Percentiles rank a stretch among this genome's conserved stretches.
Conservation (phyloP, 805 yeast species). For the Cyberlindnera galapagoensis region DNA sequence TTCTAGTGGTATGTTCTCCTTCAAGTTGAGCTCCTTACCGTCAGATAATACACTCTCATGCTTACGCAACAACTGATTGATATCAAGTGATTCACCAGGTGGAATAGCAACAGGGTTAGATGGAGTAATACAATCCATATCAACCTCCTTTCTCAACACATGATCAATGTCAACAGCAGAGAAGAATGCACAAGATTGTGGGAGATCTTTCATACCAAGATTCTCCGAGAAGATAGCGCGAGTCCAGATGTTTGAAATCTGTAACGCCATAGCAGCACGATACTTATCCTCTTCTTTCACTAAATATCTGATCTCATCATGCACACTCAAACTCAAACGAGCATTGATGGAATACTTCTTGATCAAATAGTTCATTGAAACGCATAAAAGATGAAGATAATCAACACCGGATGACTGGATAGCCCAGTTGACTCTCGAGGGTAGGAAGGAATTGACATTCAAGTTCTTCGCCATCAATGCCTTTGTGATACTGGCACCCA, state of each 20-base stretch:
- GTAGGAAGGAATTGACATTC: constrained; percentile 59
- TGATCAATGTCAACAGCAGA: constrained; percentile 89
- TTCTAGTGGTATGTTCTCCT: constrained; percentile 4
- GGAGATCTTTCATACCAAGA: constrained; percentile 80
- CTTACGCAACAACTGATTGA: constrained; percentile 41
- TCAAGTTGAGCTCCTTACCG: constrained; percentile 5
- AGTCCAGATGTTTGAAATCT: constrained; percentile 91
- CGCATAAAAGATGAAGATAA: constrained; percentile 76
- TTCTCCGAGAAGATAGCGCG: constrained; percentile 93
- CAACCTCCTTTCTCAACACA: constrained; percentile 89
- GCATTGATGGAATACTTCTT: constrained; percentile 63
- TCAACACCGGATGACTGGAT: constrained; percentile 98
- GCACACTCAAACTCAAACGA: constrained; percentile 80
- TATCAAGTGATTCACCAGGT: constrained; percentile 74
- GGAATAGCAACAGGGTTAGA: constrained; percentile 66
- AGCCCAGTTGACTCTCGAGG: constrained; percentile 95
- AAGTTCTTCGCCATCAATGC: constrained; percentile 68
- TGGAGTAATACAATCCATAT: constrained; percentile 85
- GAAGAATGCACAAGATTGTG: constrained; percentile 93
- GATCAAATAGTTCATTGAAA: constrained; percentile 80
- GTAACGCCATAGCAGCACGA: constrained; percentile 75
- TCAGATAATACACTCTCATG: constrained; percentile 23
- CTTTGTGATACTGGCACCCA: constrained; percentile 89
- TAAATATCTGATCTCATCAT: constrained; percentile 86
- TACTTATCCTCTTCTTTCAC: constrained; percentile 69